Percentiles rank a stretch among this genome's conserved stretches.
phyloP scores from a whole-genome alignment of 345 rosid species.

The Eucalyptus urophylla region DNA sequence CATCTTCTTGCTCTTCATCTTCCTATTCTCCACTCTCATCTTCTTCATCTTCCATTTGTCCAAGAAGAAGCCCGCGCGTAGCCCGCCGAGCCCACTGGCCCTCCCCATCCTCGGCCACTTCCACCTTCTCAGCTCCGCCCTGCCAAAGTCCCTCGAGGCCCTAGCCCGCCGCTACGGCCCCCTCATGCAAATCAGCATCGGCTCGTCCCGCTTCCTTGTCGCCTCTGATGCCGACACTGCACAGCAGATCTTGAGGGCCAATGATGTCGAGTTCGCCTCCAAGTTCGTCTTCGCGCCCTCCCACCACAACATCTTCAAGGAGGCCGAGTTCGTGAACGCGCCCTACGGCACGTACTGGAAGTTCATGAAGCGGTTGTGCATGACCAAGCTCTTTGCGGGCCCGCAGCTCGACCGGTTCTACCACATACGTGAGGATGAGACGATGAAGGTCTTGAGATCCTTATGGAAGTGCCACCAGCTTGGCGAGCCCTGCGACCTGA shows the following conservation, averaged over 20 bases:
- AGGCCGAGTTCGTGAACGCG: slow-evolving; percentile 36
- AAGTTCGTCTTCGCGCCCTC: slow-evolving; percentile 45
- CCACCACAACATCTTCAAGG: slow-evolving; percentile 36
- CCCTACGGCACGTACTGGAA: slow-evolving; percentile 62
- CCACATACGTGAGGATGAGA: slow-evolving; percentile 41
- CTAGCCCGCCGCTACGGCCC: slow-evolving; percentile 48
- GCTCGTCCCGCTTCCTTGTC: slow-evolving; percentile 18
- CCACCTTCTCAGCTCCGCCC: slow-evolving; percentile 24
- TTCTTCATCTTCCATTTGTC: neutral
- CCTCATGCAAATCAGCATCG: slow-evolving; percentile 34
- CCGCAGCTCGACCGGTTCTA: slow-evolving; percentile 40
- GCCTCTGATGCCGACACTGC: slow-evolving; percentile 38
- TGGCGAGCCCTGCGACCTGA: slow-evolving; percentile 32
- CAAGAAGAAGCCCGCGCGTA: neutral
- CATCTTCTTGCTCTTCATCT: neutral
- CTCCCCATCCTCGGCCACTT: slow-evolving; percentile 38
- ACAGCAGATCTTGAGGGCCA: slow-evolving; percentile 25
- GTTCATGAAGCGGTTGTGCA: slow-evolving; percentile 66
- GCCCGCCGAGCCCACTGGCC: slow-evolving; percentile 28
- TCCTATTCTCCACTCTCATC: neutral
- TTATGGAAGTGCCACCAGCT: slow-evolving; percentile 6
- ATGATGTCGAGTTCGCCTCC: slow-evolving; percentile 41
- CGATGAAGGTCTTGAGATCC: slow-evolving; percentile 14
- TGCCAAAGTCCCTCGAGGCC: slow-evolving; percentile 37
- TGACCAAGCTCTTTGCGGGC: slow-evolving; percentile 40